phyloP scores from a whole-genome alignment of 768 basidiomycete species.

The Holtermanniella nyarrowii region DNA sequence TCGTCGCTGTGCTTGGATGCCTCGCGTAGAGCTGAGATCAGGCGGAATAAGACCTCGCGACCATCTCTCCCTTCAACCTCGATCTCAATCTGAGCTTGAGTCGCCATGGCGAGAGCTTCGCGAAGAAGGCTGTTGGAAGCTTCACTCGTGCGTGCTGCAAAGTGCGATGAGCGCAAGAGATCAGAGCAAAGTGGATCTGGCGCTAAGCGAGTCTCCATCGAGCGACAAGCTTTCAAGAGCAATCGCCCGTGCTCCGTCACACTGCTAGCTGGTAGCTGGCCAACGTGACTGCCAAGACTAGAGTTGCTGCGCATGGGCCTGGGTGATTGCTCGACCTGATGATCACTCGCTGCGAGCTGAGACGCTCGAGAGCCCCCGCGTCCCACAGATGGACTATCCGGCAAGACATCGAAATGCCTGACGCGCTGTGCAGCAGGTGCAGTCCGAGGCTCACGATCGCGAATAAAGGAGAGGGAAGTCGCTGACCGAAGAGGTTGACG shows the following conservation, averaged over 20 bases:
- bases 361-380: background rate
- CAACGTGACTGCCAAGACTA: background rate
- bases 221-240: conserved; percentile 29
- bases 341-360: background rate
- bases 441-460: background rate
- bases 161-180: conserved; percentile 13
- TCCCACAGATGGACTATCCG: background rate
- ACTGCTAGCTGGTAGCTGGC: background rate
- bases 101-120: conserved; percentile 9
- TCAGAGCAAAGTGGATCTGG: conserved; percentile 16
- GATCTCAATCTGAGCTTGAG: conserved; percentile 8
- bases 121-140: conserved; percentile 12
- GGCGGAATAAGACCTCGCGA: conserved; percentile 5
- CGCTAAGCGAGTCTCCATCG: conserved; percentile 17
- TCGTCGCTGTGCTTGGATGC: conserved; percentile 19
- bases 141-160: conserved; percentile 16
- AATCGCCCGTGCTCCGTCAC: conserved; percentile 28
- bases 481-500: background rate
- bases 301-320: background rate
- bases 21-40: conserved; percentile 14
- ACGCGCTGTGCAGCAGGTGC: background rate
- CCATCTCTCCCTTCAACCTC: conserved; percentile 12
- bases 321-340: background rate
- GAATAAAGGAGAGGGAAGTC: background rate
- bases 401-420: background rate